Evolutionary conservation across 768 basidiomycete species (phyloP), one percentile per base, ranked within the genome.

Genomic region (Kwoniella pini): DNA sequence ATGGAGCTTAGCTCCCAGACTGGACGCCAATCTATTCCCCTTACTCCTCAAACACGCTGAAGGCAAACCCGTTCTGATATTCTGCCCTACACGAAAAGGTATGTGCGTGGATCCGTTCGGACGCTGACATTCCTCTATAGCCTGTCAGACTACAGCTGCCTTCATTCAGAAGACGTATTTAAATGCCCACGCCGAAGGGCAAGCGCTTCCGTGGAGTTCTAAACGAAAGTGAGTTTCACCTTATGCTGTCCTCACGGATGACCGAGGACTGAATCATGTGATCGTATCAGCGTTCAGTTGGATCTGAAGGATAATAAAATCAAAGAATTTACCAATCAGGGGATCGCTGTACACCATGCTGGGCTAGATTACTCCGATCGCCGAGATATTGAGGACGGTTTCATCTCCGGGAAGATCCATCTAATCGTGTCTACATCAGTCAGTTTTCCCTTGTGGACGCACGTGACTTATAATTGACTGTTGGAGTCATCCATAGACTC

Each of bases 281-380:
- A n/a, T n/a, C n/a, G 33, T 36, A 7, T 7, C 33, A 36, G 33
- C 33, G 33, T 36, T 7, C 7, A 36, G 7, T 36, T 36, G 33
- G 7, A 7, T 36, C 33, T 36, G 33, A 36, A 36, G 7, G 43
- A 44, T 22, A 15, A 21, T 71, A 82, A 85, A 26, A 79, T 92
- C 12, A 51, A 65, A 87, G 89, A 82, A 28, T 81, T 94, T 30
- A 86, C 86, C n/a, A 75, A 80, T 1, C 78, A 76, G 54, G 96
- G 95, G 0, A 86, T 98, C 48, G 92, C 91, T 11, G 84, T 91
- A 6, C 95, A 99, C 73, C 94, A 98, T 72, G 95, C 93, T 4
- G 95, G 95, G 1, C 78, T 97, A 51, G 83, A 81, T 12, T 73
- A 84, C 42, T 83, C 87, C 24, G 94, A 97, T 70, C 84, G 93